phyloP scores from a whole-genome alignment of 352 stramenopile species.

The Globisporangium barbulae region DNA sequence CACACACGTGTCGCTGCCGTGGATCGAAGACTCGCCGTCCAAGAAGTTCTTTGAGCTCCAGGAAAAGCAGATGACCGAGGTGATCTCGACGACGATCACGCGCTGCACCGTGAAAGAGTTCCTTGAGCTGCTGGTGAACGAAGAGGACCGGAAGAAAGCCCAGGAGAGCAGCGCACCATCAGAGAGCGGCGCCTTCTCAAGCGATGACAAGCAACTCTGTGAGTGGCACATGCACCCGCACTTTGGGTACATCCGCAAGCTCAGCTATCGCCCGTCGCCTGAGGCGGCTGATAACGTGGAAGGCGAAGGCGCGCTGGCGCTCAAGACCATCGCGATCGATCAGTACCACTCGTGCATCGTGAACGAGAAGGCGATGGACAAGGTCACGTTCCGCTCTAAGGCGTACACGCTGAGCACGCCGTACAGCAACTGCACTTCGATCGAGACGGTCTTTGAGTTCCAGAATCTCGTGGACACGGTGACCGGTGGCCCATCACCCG shows the following conservation, averaged over 20 bases:
- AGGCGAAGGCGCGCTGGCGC: conserved; percentile 6
- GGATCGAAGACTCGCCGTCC: conserved; percentile 34
- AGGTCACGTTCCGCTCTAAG: conserved; percentile 47
- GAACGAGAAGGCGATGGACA: conserved; percentile 33
- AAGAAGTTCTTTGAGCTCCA: conserved; percentile 45
- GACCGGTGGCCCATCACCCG: conserved; percentile 11
- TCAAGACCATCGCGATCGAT: conserved; percentile 50
- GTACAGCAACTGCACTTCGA: conserved; percentile 63
- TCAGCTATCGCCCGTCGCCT: conserved; percentile 34
- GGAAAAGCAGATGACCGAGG: conserved; percentile 47
- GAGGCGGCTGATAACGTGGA: not conserved
- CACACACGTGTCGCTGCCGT: conserved; percentile 38
- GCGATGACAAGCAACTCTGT: conserved; percentile 18
- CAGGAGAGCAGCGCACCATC: not conserved
- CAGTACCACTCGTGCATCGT: conserved; percentile 52
- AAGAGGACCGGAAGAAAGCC: conserved; percentile 28
- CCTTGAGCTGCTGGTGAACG: conserved; percentile 41
- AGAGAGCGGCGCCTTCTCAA: not conserved
- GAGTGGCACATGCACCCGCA: conserved; percentile 53
- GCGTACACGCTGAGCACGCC: conserved; percentile 63
- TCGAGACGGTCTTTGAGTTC: conserved; percentile 53
- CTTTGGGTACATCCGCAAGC: conserved; percentile 52
- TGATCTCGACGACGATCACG: conserved; percentile 43
- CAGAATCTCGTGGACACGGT: conserved; percentile 27
- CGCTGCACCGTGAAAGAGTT: conserved; percentile 36